Conservation (phyloP, 805 yeast species). For the Phaffomyces antillensis region DNA sequence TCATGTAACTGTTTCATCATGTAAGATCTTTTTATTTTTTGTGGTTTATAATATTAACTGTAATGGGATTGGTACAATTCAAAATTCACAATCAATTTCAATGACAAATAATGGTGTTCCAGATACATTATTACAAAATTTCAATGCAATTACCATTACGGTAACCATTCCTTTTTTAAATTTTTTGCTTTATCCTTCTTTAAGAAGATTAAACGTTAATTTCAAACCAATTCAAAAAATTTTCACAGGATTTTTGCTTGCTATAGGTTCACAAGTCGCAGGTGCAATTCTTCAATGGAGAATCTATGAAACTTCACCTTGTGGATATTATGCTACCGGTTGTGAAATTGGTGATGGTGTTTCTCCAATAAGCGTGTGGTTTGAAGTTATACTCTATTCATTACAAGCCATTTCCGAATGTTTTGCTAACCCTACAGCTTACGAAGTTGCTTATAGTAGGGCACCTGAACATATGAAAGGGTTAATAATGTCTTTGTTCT, state of each 20-base stretch:
- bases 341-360: constrained; percentile 31
- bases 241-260: constrained; percentile 59
- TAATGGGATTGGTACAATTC: constrained; percentile 46
- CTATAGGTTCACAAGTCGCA: constrained; percentile 27
- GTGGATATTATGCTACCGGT: constrained; percentile 51
- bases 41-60: constrained; percentile 69
- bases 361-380: constrained; percentile 50
- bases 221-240: constrained; percentile 68
- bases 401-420: constrained; percentile 69
- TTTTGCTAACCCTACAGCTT: constrained; percentile 70
- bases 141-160: constrained; percentile 67
- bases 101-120: constrained; percentile 72
- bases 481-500: constrained; percentile 41
- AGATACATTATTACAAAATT: constrained; percentile 68
- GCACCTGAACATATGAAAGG: constrained; percentile 54
- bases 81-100: constrained; percentile 49
- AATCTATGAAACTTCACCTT: constrained; percentile 65
- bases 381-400: constrained; percentile 58
- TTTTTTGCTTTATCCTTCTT: constrained; percentile 43
- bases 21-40: constrained; percentile 62
- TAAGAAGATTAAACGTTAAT: constrained; percentile 40
- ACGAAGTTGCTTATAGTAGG: constrained; percentile 76
- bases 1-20: constrained; percentile 53
- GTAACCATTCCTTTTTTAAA: constrained; percentile 71
- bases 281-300: constrained; percentile 63